Base-by-base conservation (phyloP, 495 filamentous ascomycete species). In the Penicillium pancosmium region DNA sequence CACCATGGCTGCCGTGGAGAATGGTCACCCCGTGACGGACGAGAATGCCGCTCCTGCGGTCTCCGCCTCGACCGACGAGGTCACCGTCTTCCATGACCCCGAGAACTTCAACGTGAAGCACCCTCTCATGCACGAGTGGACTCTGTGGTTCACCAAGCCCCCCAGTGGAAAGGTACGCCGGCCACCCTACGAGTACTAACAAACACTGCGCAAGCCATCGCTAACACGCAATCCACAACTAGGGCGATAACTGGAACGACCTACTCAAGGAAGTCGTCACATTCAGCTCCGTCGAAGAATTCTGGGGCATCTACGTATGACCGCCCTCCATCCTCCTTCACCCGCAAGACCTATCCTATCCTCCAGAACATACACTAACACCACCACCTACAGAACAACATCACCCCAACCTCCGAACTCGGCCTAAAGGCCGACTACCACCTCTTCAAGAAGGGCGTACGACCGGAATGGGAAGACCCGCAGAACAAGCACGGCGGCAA, bases 101-200 rank as follows among this genome's bases (percentile, higher is more conserved):
- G 90, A 97, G 52, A 96, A 97, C 81, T 98, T 98, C 84, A 98
- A 95, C 69, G 93, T 97, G 71, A 98, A 98, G 80, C 94, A 98
- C 73, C 93, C 92, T 41, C 79, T 98, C 51, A 91, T 94, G 84
- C 88, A 96, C 78, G 87, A 89, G 67, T 98, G 94, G 94, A 98
- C 95, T 19, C 80, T 98, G 51, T 98, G 94, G 94, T 98, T 98
- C 80, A 98, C 94, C 68, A 98, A 98, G 83, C 94, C 94, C 33
- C 91, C 94, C 36, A 94, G 88, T 72, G 92, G 92, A 76, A 98
- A 96, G 89, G 94, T 96, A 67, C 52, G 35, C 38, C 19, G 18
- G 23, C 10, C 6, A 12, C 27, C 27, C 0, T 7, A 31, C 8
- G 1, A 31, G 27, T 31, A 31, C 27, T 31, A 31, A 31, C 3